Evolutionary conservation across 73 alveolate species (phyloP).

Genomic region (Blepharisma stoltei): DNA sequence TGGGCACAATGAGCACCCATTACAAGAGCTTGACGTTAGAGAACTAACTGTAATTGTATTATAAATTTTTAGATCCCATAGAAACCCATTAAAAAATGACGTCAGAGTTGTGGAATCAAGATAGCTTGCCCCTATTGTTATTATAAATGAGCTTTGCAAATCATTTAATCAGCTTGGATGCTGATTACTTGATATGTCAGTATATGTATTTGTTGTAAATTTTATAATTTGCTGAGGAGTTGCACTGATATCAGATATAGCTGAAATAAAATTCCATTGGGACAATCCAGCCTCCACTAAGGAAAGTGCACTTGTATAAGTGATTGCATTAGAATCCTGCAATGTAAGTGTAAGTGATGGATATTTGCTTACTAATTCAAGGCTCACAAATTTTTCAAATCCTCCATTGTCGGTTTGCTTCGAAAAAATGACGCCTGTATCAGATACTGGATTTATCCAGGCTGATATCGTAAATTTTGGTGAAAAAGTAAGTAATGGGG

Average conservation of each 20-base stretch:
- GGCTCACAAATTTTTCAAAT: background rate
- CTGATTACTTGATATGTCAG: no score
- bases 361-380: background rate
- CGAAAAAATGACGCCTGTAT: background rate
- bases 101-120: background rate
- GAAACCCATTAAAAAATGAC: background rate
- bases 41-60: background rate
- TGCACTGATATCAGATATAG: background rate
- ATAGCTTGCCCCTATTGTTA: no score
- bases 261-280: background rate
- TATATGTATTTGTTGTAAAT: no score
- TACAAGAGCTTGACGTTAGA: no score
- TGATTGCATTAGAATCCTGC: background rate
- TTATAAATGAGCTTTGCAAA: no score
- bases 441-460: background rate
- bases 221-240: background rate
- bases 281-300: background rate
- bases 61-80: background rate
- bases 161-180: no score
- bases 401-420: background rate
- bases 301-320: background rate
- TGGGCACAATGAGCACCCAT: background rate
- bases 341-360: background rate
- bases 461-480: slow-evolving; percentile 2
- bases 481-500: background rate